Evolutionary conservation across 2,329 filamentous ascomycete species (phyloP).

Genomic region (Stemphylium vesicarium): DNA sequence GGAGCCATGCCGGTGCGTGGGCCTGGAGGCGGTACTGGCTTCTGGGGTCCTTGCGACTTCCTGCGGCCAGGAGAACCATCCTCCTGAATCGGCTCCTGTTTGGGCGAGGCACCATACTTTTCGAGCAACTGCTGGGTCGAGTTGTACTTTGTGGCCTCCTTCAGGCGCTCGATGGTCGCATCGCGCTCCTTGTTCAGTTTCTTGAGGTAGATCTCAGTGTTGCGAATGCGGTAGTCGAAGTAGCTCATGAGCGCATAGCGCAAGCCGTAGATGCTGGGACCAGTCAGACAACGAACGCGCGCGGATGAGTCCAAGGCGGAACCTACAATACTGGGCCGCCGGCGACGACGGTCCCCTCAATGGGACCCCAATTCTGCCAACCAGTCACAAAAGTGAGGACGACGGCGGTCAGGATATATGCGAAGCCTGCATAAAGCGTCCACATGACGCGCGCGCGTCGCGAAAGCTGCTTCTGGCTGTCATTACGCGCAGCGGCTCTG

Average conservation of each 20-base stretch:
- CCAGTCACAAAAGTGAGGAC: conserved; percentile 86
- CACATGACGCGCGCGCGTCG: conserved; percentile 83
- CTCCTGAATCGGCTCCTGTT: conserved; percentile 47
- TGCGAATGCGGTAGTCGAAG: conserved; percentile 82
- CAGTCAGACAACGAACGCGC: conserved; percentile 21
- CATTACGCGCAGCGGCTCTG: conserved; percentile 73
- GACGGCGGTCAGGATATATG: conserved; percentile 84
- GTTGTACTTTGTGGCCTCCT: conserved; percentile 94
- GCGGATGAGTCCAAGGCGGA: not conserved
- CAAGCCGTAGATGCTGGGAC: conserved; percentile 75
- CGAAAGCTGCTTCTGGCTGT: conserved; percentile 72
- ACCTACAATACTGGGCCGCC: conserved; percentile 79
- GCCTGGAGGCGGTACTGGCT: conserved; percentile 36
- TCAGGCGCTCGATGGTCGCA: conserved; percentile 90
- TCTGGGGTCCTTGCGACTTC: conserved; percentile 40
- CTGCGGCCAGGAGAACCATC: conserved; percentile 36
- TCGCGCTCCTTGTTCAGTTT: conserved; percentile 78
- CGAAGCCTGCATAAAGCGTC: conserved; percentile 89
- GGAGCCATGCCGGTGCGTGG: conserved; percentile 63
- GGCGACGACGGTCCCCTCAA: conserved; percentile 79
- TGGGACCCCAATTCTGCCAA: conserved; percentile 74
- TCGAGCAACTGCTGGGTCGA: conserved; percentile 91
- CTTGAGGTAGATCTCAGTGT: conserved; percentile 72
- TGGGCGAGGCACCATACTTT: conserved; percentile 77
- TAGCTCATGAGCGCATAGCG: conserved; percentile 70